A percentile compares a stretch with the other conserved stretches of the same genome.
Evolutionary conservation across 768 basidiomycete species (phyloP).

Genomic region (Boletus rubescentipes): DNA sequence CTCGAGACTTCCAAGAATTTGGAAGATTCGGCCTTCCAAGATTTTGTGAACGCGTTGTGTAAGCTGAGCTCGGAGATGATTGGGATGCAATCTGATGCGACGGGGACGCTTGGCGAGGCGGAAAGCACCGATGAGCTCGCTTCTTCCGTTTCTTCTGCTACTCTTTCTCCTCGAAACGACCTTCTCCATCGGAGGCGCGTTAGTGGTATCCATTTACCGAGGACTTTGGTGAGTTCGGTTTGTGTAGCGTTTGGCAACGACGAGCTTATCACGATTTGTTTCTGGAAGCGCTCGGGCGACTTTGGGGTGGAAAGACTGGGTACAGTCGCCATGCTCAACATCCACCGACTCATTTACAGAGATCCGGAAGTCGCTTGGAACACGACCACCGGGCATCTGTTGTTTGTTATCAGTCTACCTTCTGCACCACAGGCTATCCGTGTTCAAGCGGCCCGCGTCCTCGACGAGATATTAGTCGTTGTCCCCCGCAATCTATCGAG

Average conservation of each 20-base stretch:
- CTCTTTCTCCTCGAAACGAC: slow-evolving; percentile 42
- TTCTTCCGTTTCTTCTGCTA: slow-evolving; percentile 32
- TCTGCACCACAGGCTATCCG: slow-evolving; percentile 77
- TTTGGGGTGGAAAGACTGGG: slow-evolving; percentile 92
- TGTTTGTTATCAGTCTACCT: slow-evolving; percentile 69
- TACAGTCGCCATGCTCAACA: slow-evolving; percentile 75
- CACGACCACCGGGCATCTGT: slow-evolving; percentile 73
- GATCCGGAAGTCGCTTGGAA: slow-evolving; percentile 85
- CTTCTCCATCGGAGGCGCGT: slow-evolving; percentile 64
- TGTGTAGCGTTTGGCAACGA: not conserved
- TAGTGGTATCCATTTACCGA: slow-evolving; percentile 86
- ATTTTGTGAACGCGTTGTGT: slow-evolving; percentile 78
- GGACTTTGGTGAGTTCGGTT: slow-evolving; percentile 59
- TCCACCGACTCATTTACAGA: slow-evolving; percentile 84
- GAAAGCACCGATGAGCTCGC: slow-evolving; percentile 36
- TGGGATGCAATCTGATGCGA: slow-evolving; percentile 66
- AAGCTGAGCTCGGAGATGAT: slow-evolving; percentile 91
- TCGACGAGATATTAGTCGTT: slow-evolving; percentile 79
- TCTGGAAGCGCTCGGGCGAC: slow-evolving; percentile 77
- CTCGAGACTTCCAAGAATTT: slow-evolving; percentile 86
- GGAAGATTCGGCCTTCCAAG: slow-evolving; percentile 77
- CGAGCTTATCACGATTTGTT: not conserved
- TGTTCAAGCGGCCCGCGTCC: slow-evolving; percentile 81
- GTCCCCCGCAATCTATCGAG: slow-evolving; percentile 71
- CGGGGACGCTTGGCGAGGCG: slow-evolving; percentile 24